phyloP scores from a whole-genome alignment of 169 alveolate species.

The Plasmodium berghei region DNA sequence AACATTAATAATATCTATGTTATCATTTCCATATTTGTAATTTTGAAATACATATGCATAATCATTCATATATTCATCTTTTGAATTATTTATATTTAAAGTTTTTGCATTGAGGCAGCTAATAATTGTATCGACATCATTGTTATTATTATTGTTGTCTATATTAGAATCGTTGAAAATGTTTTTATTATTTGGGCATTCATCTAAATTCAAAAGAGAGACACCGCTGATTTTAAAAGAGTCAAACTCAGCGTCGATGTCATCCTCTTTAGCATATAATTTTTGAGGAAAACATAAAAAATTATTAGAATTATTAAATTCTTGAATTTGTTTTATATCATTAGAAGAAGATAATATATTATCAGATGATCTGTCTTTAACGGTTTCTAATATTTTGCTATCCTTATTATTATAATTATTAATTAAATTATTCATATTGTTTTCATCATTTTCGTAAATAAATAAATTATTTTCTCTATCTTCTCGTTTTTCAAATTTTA shows the following conservation, averaged over 20 bases:
- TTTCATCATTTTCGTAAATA: no score
- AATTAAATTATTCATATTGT: no score
- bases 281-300: neutral
- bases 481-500: no score
- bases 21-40: no score
- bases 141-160: neutral
- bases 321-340: neutral
- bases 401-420: neutral
- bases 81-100: neutral
- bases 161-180: neutral
- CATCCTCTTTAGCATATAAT: neutral
- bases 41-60: no score
- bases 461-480: no score
- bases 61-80: neutral
- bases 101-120: neutral
- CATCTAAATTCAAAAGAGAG: neutral
- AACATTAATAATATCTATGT: no score
- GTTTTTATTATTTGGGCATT: neutral
- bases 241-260: no score
- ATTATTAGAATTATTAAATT: neutral
- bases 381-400: neutral
- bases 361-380: neutral
- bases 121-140: neutral
- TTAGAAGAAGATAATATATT: conserved; percentile 6
- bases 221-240: no score